Conservation (phyloP, 2,329 filamentous ascomycete genomes). For the Fusarium haematococcum region DNA sequence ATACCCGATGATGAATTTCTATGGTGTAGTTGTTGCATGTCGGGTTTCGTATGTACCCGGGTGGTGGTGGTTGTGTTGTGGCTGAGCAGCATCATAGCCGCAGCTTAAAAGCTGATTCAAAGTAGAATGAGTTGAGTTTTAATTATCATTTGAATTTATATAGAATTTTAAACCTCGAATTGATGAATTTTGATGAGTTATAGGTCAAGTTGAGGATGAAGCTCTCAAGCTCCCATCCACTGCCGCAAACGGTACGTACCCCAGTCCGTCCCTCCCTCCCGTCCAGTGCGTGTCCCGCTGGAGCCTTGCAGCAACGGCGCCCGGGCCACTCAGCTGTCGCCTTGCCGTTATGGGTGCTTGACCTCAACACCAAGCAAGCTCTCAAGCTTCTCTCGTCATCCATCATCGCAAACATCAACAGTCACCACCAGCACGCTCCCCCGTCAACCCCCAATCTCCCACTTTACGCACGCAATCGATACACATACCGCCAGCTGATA, state of each 20-base stretch:
- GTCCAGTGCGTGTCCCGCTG: constrained; percentile 46
- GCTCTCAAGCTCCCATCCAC: neutral
- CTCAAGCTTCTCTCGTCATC: constrained; percentile 43
- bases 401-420: constrained; percentile 33
- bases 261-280: constrained; percentile 6
- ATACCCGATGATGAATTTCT: neutral
- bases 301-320: constrained; percentile 45
- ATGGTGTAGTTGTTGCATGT: neutral
- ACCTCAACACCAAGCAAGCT: constrained; percentile 36
- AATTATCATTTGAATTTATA: neutral
- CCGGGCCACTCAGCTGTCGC: constrained; percentile 37
- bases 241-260: constrained; percentile 19
- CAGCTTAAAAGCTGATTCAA: neutral
- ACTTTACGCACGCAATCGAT: constrained; percentile 17
- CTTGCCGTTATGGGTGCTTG: constrained; percentile 38
- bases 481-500: constrained; percentile 17
- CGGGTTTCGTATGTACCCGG: neutral
- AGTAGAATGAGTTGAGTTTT: neutral
- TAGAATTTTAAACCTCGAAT: neutral
- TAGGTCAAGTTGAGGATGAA: neutral
- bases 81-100: neutral
- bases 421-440: constrained; percentile 7
- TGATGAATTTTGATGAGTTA: neutral
- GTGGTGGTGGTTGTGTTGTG: neutral
- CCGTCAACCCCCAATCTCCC: neutral